A percentile compares a stretch with the other conserved stretches of the same genome.
phyloP scores from a whole-genome alignment of 2,329 filamentous ascomycete genomes.

The Bipolaris oryzae region DNA sequence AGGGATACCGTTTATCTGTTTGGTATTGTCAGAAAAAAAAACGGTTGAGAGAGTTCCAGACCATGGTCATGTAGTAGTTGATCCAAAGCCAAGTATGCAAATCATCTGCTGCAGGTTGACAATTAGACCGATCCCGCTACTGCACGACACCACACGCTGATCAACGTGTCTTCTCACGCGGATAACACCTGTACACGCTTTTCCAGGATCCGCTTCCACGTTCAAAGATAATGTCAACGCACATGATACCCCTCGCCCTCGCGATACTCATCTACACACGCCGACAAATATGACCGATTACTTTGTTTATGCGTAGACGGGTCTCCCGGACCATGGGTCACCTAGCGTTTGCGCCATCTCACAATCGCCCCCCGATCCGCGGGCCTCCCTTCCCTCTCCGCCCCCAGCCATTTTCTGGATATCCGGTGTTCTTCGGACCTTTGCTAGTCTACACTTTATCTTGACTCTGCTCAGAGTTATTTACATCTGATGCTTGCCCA shows the following conservation, averaged over 20 bases:
- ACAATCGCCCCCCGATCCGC: conserved; percentile 10
- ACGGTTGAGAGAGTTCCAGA: conserved; percentile 3
- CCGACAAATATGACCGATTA: not conserved
- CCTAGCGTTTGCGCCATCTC: conserved; percentile 15
- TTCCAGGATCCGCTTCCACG: not conserved
- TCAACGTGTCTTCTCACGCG: not conserved
- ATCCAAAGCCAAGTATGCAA: not conserved
- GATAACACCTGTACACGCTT: conserved; percentile 1
- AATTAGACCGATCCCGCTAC: conserved; percentile 8
- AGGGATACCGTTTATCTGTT: not conserved
- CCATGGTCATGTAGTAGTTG: conserved; percentile 1
- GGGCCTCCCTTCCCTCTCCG: not conserved
- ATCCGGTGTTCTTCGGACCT: not conserved
- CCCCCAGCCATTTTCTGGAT: conserved; percentile 4
- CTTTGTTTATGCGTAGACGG: conserved; percentile 10
- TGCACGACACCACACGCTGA: conserved; percentile 5
- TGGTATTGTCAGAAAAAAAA: conserved; percentile 1
- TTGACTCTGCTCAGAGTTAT: conserved; percentile 3
- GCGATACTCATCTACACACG: not conserved
- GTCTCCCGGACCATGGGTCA: conserved; percentile 1
- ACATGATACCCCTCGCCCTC: not conserved
- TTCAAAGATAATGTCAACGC: not conserved
- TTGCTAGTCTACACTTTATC: conserved; percentile 16
- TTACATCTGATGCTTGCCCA: not conserved
- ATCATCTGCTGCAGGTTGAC: not conserved